Conservation (phyloP, 768 basidiomycete species). For the Chalciporus piperatus region DNA sequence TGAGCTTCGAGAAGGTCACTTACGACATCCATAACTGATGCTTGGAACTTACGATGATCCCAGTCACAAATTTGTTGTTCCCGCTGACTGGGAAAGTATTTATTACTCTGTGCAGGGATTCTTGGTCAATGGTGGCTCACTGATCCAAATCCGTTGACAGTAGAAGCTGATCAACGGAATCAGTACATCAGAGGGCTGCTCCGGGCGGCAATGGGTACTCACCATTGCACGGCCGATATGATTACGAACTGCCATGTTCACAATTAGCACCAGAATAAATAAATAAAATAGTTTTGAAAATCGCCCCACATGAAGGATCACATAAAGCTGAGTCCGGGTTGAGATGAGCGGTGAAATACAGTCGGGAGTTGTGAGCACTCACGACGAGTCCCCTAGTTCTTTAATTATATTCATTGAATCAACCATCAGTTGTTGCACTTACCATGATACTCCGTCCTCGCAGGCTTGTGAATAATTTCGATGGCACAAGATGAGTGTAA, state of each 20-base stretch:
- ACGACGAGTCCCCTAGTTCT: conserved; percentile 6
- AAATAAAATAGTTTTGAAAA: too few relatives aligned
- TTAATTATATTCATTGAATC: neutral
- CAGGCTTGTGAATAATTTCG: neutral
- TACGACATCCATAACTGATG: neutral
- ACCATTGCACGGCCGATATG: conserved; percentile 6
- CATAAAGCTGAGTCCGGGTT: neutral
- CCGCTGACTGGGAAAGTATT: conserved; percentile 10
- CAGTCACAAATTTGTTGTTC: conserved; percentile 12
- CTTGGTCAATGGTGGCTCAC: too few relatives aligned
- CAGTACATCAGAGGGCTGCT: too few relatives aligned
- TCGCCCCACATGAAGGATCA: neutral
- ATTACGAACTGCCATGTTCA: neutral
- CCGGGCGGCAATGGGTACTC: neutral
- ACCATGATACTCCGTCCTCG: neutral
- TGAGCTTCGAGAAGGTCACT: neutral
- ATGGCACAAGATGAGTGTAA: conserved; percentile 1
- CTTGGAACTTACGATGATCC: conserved; percentile 7
- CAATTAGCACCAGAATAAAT: neutral
- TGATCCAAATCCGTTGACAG: too few relatives aligned
- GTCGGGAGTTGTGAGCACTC: neutral
- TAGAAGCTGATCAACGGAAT: too few relatives aligned
- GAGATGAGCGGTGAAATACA: neutral
- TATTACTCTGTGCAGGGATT: too few relatives aligned
- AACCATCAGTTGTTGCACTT: neutral